These are phyloP conservation scores for Arxiozyma slooffiae DNA, from an alignment of 1,139 yeast genomes.

Conservation along the genomic window DNA sequence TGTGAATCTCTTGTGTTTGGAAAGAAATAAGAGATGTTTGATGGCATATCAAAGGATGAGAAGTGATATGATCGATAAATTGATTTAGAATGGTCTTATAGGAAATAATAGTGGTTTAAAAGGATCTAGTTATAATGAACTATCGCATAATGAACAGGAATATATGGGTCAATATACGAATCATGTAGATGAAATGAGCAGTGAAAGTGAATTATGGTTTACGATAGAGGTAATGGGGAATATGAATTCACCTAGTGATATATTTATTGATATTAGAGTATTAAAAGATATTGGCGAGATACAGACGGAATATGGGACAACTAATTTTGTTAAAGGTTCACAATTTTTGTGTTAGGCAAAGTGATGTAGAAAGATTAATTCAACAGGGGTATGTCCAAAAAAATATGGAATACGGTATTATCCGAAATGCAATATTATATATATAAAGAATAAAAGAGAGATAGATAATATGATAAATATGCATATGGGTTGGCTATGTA, in stretches of 20 bases:
- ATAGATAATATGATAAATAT: not conserved
- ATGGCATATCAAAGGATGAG: constrained; percentile 73
- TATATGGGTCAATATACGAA: constrained; percentile 65
- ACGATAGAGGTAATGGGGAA: constrained; percentile 87
- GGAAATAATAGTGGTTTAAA: not conserved
- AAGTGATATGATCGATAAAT: constrained; percentile 54
- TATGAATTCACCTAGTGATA: constrained; percentile 79
- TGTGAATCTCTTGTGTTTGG: constrained; percentile 72
- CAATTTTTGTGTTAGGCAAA: constrained; percentile 89
- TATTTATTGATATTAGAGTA: constrained; percentile 88
- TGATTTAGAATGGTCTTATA: constrained; percentile 49
- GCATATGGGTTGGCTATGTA: not conserved
- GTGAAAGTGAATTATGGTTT: constrained; percentile 53
- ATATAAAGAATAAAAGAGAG: too few relatives aligned
- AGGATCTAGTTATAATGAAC: constrained; percentile 28
- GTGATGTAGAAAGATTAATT: constrained; percentile 86
- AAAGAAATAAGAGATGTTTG: constrained; percentile 80
- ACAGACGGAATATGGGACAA: constrained; percentile 94
- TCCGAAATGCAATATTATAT: not conserved
- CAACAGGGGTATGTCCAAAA: constrained; percentile 91
- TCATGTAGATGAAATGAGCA: constrained; percentile 59
- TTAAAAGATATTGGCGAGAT: constrained; percentile 93
- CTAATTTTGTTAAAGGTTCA: constrained; percentile 87
- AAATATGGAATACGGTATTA: constrained; percentile 34
- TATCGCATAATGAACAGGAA: constrained; percentile 73